Percentiles rank a stretch among this genome's conserved stretches.
These are phyloP conservation scores for Periconia digitata DNA, from an alignment of 2,329 filamentous ascomycete genomes.

Conservation along the genomic window DNA sequence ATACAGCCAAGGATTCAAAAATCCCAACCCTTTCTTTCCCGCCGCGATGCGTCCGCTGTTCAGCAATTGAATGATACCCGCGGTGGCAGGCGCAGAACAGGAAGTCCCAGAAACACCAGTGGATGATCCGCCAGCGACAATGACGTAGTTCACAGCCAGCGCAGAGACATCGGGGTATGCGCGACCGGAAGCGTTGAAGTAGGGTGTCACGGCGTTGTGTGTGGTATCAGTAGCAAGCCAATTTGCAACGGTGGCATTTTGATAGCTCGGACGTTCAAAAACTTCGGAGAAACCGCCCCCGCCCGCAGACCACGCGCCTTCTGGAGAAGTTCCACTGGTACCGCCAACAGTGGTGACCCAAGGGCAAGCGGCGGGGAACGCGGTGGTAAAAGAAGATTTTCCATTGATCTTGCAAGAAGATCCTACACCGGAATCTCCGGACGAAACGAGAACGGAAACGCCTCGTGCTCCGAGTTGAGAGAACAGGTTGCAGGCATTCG, in stretches of 20 bases:
- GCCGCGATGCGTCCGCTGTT: conserved; percentile 61
- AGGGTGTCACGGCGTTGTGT: conserved; percentile 46
- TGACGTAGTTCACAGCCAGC: conserved; percentile 55
- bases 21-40: conserved; percentile 56
- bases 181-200: conserved; percentile 55
- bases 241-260: conserved; percentile 46
- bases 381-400: conserved; percentile 58
- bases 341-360: conserved; percentile 69
- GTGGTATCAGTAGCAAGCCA: conserved; percentile 47
- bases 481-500: conserved; percentile 64
- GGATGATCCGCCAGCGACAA: conserved; percentile 46
- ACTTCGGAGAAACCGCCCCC: conserved; percentile 53
- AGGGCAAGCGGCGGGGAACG: conserved; percentile 68
- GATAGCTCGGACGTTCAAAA: conserved; percentile 53
- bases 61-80: conserved; percentile 61
- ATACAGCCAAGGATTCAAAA: conserved; percentile 65
- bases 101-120: conserved; percentile 53
- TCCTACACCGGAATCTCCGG: conserved; percentile 64
- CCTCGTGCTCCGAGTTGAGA: conserved; percentile 68
- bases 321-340: conserved; percentile 56
- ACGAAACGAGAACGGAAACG: conserved; percentile 64
- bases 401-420: conserved; percentile 56
- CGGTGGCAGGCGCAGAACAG: conserved; percentile 60
- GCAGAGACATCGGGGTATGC: conserved; percentile 65
- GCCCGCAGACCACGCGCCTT: conserved; percentile 47